Base-by-base conservation (phyloP, 352 stramenopile genomes). In the Phytophthora sp. region DNA sequence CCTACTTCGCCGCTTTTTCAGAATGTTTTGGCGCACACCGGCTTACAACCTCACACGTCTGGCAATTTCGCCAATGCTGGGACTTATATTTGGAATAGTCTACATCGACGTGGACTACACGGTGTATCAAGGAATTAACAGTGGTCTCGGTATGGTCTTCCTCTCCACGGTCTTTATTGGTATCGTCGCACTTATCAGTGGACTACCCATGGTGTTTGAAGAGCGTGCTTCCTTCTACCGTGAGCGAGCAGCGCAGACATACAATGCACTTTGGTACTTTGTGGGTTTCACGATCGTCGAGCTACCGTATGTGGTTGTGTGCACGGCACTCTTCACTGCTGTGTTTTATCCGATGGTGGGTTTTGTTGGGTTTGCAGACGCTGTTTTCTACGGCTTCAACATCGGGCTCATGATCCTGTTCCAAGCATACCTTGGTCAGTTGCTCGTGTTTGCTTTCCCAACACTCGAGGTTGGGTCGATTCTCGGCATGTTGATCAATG, bases 31-130 rank as follows among this genome's bases (percentile, higher is more conserved):
- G 81, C 78, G 81, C 44, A 85, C 78, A 13, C 85, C 90, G 21
- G 78, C 78, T 32, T 97, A 98, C 74, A 97, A 95, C 65, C 63
- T 88, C 23, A 86, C 86, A 5, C 82, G 92, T 3, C 52, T 91
- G 0, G 58, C 88, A 10, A 79, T 97, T 13, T 89, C 79, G 38
- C 35, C 79, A 11, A 51, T 92, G 7, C 85, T 97, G 9, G 89
- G 79, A 8, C 49, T 97, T 3, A 59, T 97, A 7, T 89, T 97
- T 39, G 73, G 74, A 1, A 74, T 91, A 0, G 66, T 94, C 20
- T 96, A 88, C 45, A 8, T 76, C 21, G 54, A 66, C 20, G 38
- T 62, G 3, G 61, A 85, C 38, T 85, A 76, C 55, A 69, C 51
- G 18, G 74, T 69, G 18, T 88, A 79, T 62, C 68, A 78, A 26